Evolutionary conservation across 176 grass and related monocot genomes (phyloP), one percentile per base, ranked within the genome.

Genomic region (Lolium perenne): DNA sequence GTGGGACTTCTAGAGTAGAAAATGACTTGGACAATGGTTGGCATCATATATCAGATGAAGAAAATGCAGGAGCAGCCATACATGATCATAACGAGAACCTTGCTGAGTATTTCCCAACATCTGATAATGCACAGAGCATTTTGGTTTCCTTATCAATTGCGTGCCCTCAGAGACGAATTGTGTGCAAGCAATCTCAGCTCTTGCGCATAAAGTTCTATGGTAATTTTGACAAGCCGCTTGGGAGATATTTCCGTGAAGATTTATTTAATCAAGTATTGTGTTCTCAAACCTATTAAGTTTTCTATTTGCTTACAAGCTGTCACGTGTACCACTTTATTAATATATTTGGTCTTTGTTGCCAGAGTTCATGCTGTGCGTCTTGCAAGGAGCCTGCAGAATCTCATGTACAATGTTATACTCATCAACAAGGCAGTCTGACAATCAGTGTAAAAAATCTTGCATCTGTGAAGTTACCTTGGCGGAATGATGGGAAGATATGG

Each of bases 121-220:
- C 89, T 61, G 97, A 94, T 38, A 96, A 91, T 86, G 90, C 91
- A 48, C 94, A 96, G 85, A 99, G 93, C 77, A 98, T 99, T 85
- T 92, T 99, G 82, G 97, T 99, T 86, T 96, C 93, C 56, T 86
- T 99, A 64, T 95, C 96, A 71, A 88, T 89, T 71, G 91, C 88
- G 49, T 95, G 89, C 70, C 88, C 84, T 81, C 53, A 61, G 79
- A 99, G 90, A 86, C 85, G 90, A 81, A 89, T 85, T 60, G 92
- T 96, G 77, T 99, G 97, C 86, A 91, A 96, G 70, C 85, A 90
- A 73, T 99, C 94, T 66, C 92, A 94, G 66, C 88, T 99, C 38
- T 90, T 92, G 74, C 93, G 93, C 54, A 99, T 99, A 79, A 99
- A 92, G 84, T 99, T 99, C 88, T 99, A 99, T 68, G 90, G 97